A percentile compares a stretch with the other conserved stretches of the same genome.
These are phyloP conservation scores for Zygotorulaspora florentina DNA, from an alignment of 805 yeast genomes.

Conservation along the genomic window DNA sequence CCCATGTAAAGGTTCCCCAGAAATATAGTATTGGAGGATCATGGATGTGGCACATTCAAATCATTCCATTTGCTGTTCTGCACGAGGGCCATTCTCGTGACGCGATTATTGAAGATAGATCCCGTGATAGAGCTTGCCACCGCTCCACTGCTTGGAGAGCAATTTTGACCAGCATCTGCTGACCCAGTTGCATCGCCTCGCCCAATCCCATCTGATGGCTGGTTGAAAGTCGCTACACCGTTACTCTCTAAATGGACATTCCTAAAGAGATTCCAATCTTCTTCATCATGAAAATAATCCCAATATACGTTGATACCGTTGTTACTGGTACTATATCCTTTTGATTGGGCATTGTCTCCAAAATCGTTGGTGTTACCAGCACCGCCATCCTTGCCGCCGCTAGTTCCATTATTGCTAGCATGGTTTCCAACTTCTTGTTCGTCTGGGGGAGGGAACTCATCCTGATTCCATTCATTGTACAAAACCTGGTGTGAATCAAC, in stretches of 20 bases:
- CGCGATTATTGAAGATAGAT: conserved; percentile 17
- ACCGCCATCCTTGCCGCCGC: conserved; percentile 4
- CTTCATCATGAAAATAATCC: conserved; percentile 34
- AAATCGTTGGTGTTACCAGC: conserved; percentile 6
- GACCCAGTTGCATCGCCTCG: conserved; percentile 1
- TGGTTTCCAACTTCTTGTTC: conserved; percentile 14
- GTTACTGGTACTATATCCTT: conserved; percentile 5
- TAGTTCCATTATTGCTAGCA: conserved; percentile 11
- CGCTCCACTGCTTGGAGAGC: not conserved
- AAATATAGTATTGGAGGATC: not conserved
- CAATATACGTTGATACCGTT: conserved; percentile 23
- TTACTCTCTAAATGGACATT: conserved; percentile 24
- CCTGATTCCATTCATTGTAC: conserved; percentile 32
- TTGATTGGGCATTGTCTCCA: conserved; percentile 1
- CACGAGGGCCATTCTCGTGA: conserved; percentile 12
- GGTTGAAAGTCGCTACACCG: conserved; percentile 22
- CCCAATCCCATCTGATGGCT: conserved; percentile 4
- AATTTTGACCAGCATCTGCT: not conserved
- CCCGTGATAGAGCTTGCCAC: conserved; percentile 13
- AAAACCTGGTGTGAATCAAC: conserved; percentile 24
- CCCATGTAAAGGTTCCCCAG: not conserved
- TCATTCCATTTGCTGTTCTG: conserved; percentile 20
- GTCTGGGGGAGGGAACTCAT: conserved; percentile 29
- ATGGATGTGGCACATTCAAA: conserved; percentile 10
- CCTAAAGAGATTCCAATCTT: conserved; percentile 30